Base-by-base conservation (phyloP, 176 grass and related monocot species). In the Chrysopogon serrulatus region DNA sequence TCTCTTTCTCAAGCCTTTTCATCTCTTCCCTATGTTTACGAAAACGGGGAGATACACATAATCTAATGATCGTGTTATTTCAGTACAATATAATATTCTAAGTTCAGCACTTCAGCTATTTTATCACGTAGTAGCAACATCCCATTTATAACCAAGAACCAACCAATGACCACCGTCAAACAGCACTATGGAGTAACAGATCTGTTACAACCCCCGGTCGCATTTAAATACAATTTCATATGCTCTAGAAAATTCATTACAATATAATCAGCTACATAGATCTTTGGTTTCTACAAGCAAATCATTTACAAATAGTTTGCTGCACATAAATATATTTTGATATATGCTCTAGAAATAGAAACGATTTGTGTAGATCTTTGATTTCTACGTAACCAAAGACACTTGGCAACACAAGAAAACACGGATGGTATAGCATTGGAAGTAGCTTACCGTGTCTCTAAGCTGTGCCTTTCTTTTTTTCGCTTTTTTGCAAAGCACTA, bases 1-100 rank as follows among this genome's bases (percentile, higher is more conserved):
- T 98, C 75, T 94, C 92, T 77, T 92, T 94, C 83, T 98, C 86
- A 6, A 94, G 63, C 82, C 83, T 98, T 26, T 91, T 90, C 84
- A 94, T 86, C 81, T 98, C 95, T 74, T 94, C 92, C 68, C 83
- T 88, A 15, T 75, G 79, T 89, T 91, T 94, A 86, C 91, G 77
- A 62, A 85, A 81, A 33, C n/a, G n/a, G n/a, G 61, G 33, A 76
- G 40, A 6, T 78, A 27, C 68, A 36, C 14, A 27, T 47, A 59
- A 47, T 60, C 2, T 10, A 60, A 10, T 54, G n/a, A n/a, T n/a
- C n/a, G n/a, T n/a, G n/a, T n/a, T n/a, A n/a, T n/a, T n/a, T n/a
- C n/a, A n/a, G n/a, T n/a, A n/a, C n/a, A n/a, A n/a, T n/a, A n/a
- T n/a, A n/a, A n/a, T n/a, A 84, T n/a, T 65, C 19, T 64, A 33